Percentiles rank a stretch among this genome's conserved stretches.
Evolutionary conservation across 2,329 filamentous ascomycete genomes (phyloP).

Genomic region (Aspergillus tamarii): DNA sequence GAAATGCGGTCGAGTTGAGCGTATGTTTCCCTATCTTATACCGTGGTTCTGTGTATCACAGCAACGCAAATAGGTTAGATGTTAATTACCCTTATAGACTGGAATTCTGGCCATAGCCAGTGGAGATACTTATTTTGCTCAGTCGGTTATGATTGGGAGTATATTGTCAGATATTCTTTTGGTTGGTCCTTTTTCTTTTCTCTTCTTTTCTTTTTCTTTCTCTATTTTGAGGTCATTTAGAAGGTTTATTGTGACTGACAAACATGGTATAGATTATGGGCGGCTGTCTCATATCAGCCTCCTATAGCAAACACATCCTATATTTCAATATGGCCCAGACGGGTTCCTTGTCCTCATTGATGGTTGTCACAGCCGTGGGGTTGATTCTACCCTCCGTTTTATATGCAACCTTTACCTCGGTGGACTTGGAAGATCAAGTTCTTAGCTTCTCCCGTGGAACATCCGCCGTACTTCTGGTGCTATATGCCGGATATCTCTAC

Average conservation of each 20-base stretch:
- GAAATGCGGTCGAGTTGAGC: conserved; percentile 63
- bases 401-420: conserved; percentile 58
- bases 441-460: conserved; percentile 71
- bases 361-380: conserved; percentile 70
- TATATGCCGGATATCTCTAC: conserved; percentile 70
- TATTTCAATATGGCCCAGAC: conserved; percentile 43
- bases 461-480: conserved; percentile 67
- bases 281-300: conserved; percentile 72
- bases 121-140: conserved; percentile 83
- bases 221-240: no score
- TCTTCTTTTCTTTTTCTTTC: no score
- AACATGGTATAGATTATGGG: conserved; percentile 54
- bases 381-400: conserved; percentile 72
- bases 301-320: conserved; percentile 67
- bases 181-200: conserved; percentile 34
- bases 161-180: conserved; percentile 87
- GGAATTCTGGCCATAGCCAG: conserved; percentile 81
- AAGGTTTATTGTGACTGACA: neutral
- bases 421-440: conserved; percentile 54
- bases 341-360: conserved; percentile 57
- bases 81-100: conserved; percentile 46
- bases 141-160: conserved; percentile 87
- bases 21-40: conserved; percentile 56
- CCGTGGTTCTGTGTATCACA: neutral
- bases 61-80: no score